phyloP scores from a whole-genome alignment of 2,329 filamentous ascomycete species.

The Fusarium fracticaudum region DNA sequence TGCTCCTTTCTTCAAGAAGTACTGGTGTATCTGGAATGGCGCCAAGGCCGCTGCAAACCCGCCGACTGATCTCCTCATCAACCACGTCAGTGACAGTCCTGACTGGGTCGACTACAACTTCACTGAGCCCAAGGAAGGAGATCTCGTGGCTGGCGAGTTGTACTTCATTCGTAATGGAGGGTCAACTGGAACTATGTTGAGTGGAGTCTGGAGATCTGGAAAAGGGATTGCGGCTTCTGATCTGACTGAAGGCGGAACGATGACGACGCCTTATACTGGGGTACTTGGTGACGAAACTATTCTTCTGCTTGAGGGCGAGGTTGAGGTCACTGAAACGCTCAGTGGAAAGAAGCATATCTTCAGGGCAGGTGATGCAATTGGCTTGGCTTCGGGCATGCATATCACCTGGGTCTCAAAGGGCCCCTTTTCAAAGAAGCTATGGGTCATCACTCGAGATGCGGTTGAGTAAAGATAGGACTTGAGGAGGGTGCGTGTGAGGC shows the following conservation, averaged over 20 bases:
- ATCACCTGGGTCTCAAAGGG: slow-evolving; percentile 11
- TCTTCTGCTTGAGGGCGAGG: background rate
- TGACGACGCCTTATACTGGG: slow-evolving; percentile 2
- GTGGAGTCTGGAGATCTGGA: slow-evolving; percentile 3
- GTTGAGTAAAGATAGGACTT: background rate
- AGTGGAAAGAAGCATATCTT: slow-evolving; percentile 3
- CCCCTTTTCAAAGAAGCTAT: slow-evolving; percentile 1
- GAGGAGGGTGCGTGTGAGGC: too few relatives aligned
- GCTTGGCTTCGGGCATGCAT: background rate
- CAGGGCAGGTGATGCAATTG: slow-evolving; percentile 4
- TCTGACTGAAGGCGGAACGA: background rate
- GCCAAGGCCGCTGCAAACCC: background rate
- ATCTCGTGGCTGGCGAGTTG: slow-evolving; percentile 23
- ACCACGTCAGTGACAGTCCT: slow-evolving; percentile 10
- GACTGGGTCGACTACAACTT: slow-evolving; percentile 23
- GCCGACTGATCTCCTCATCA: slow-evolving; percentile 1
- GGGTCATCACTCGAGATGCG: background rate
- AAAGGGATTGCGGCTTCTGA: background rate
- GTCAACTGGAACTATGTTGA: slow-evolving; percentile 5
- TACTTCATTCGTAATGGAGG: slow-evolving; percentile 21
- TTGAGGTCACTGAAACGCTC: background rate
- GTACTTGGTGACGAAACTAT: slow-evolving; percentile 2
- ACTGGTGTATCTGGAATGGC: slow-evolving; percentile 9
- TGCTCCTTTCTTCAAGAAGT: slow-evolving; percentile 7
- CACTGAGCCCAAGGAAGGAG: slow-evolving; percentile 25